These are phyloP conservation scores for Malania oleifera DNA, from an alignment of 164 flowering plant genomes.

Conservation along the genomic window DNA sequence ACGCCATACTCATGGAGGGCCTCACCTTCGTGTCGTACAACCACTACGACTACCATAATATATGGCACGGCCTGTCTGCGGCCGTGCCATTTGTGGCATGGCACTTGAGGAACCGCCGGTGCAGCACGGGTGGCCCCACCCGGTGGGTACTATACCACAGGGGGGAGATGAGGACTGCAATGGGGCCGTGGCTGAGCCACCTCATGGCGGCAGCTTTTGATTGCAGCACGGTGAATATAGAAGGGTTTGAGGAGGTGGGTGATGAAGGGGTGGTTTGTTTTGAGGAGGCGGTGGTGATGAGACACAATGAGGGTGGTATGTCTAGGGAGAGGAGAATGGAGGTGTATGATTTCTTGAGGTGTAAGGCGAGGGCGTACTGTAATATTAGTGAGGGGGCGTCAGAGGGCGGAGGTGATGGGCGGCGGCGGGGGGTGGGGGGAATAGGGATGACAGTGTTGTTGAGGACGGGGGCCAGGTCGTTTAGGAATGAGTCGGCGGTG, in stretches of 20 bases:
- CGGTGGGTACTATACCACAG: conserved; percentile 70
- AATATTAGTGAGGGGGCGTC: conserved; percentile 23
- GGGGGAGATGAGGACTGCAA: conserved; percentile 54
- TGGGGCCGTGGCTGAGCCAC: background rate
- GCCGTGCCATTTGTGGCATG: conserved; percentile 67
- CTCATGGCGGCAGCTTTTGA: background rate
- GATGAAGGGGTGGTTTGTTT: conserved; percentile 37
- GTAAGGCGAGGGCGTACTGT: conserved; percentile 60
- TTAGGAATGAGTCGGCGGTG: conserved; percentile 54
- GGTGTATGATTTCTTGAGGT: conserved; percentile 65
- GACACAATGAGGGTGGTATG: conserved; percentile 78
- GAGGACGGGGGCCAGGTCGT: conserved; percentile 71
- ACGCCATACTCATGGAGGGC: conserved; percentile 47
- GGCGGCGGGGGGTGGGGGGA: background rate
- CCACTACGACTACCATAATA: conserved; percentile 59
- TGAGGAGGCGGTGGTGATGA: conserved; percentile 68
- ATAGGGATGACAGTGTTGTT: conserved; percentile 70
- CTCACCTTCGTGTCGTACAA: conserved; percentile 67
- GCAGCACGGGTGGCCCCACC: too few relatives aligned
- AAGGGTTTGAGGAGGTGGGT: background rate
- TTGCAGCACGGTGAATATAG: background rate
- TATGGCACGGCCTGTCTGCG: conserved; percentile 82
- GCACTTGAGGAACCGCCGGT: conserved; percentile 48
- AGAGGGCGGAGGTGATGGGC: conserved; percentile 3
- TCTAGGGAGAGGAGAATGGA: conserved; percentile 47